Evolutionary conservation across 225 moss, liverwort and hornwort species (phyloP).

Genomic region (Marchantia paleacea): DNA sequence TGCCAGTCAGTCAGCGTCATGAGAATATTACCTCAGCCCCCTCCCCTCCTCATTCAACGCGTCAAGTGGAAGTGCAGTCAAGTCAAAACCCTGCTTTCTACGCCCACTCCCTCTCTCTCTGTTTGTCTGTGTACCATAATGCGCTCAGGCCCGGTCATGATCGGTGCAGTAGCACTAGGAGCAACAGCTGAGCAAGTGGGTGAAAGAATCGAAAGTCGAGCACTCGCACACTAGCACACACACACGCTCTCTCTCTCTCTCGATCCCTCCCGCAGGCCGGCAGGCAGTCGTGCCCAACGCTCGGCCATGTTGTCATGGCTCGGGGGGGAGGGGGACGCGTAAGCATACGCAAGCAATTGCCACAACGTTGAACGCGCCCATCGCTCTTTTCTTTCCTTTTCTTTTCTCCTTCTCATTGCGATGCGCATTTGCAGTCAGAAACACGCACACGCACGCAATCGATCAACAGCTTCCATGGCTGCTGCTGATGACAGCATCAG

Average conservation of each 20-base stretch:
- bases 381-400: too few relatives aligned
- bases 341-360: not conserved
- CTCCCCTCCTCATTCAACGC: not conserved
- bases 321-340: not conserved
- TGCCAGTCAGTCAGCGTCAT: too few relatives aligned
- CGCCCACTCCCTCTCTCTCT: too few relatives aligned
- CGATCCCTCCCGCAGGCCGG: too few relatives aligned
- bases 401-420: too few relatives aligned
- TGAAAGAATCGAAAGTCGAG: not conserved
- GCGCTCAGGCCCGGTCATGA: not conserved
- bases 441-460: too few relatives aligned
- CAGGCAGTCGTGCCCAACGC: conserved; percentile 1
- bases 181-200: not conserved
- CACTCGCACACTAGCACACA: not conserved
- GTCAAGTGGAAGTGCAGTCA: not conserved
- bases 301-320: not conserved
- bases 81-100: not conserved
- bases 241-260: too few relatives aligned
- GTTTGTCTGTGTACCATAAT: not conserved
- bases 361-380: not conserved
- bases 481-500: not conserved
- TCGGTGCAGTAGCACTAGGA: not conserved
- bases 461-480: not conserved
- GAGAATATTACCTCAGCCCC: too few relatives aligned
- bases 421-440: too few relatives aligned